Percentiles rank a stretch among this genome's conserved stretches.
phyloP scores from a whole-genome alignment of 2,329 filamentous ascomycete genomes.

The Penicillium frequentans region DNA sequence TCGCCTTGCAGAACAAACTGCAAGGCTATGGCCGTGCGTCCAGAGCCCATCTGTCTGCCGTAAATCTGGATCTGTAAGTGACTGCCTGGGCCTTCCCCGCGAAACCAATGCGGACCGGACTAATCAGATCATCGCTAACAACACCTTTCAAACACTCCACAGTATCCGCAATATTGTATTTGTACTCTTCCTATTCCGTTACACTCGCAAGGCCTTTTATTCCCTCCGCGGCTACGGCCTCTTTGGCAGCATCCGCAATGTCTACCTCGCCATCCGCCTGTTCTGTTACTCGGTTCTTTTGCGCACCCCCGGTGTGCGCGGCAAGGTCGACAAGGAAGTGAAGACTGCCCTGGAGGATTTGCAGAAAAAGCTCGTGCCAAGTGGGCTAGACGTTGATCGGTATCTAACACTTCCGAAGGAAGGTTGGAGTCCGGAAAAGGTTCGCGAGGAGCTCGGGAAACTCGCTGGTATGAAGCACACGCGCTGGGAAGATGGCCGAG shows the following conservation, averaged over 20 bases:
- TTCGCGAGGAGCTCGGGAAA: constrained; percentile 75
- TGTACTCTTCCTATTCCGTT: constrained; percentile 80
- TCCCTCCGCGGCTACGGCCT: constrained; percentile 87
- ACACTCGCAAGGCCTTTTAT: constrained; percentile 76
- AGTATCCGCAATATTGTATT: constrained; percentile 87
- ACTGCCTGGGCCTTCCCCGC: background rate
- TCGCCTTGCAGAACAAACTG: constrained; percentile 47
- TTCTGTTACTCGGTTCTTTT: constrained; percentile 83
- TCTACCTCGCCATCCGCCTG: constrained; percentile 71
- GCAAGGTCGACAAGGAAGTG: constrained; percentile 82
- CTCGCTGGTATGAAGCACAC: constrained; percentile 89
- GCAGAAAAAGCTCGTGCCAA: constrained; percentile 78
- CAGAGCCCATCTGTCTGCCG: constrained; percentile 32
- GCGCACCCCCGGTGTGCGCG: constrained; percentile 79
- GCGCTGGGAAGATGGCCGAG: constrained; percentile 91
- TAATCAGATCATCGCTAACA: constrained; percentile 3
- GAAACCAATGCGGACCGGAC: background rate
- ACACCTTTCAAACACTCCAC: background rate
- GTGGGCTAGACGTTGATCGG: constrained; percentile 67
- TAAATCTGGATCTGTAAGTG: constrained; percentile 47
- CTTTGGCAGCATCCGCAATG: constrained; percentile 72
- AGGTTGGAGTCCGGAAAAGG: constrained; percentile 76
- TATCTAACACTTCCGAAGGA: constrained; percentile 78
- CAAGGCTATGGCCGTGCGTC: constrained; percentile 36
- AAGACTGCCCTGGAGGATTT: constrained; percentile 76